phyloP scores from a whole-genome alignment of 805 yeast genomes.

The Zygotorulaspora sp. region DNA sequence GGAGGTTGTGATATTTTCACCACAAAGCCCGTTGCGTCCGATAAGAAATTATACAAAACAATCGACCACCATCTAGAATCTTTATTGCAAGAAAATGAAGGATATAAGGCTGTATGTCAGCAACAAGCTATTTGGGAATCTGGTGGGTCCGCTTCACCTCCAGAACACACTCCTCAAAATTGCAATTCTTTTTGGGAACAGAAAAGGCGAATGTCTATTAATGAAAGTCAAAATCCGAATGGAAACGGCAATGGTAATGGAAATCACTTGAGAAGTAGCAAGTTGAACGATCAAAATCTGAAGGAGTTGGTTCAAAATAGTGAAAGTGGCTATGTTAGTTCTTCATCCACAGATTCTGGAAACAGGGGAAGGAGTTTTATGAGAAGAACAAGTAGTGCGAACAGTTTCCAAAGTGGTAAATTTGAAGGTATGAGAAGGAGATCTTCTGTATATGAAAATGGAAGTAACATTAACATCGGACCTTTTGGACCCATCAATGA shows the following conservation, averaged over 20 bases:
- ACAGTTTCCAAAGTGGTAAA: slow-evolving; percentile 20
- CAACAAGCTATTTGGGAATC: slow-evolving; percentile 24
- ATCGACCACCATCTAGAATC: slow-evolving; percentile 75
- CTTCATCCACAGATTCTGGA: slow-evolving; percentile 30
- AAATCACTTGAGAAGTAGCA: slow-evolving; percentile 22
- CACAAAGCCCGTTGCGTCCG: slow-evolving; percentile 88
- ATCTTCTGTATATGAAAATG: slow-evolving; percentile 27
- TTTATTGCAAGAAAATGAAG: slow-evolving; percentile 38
- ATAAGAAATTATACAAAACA: slow-evolving; percentile 80
- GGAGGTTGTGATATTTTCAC: slow-evolving; percentile 94
- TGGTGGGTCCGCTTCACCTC: slow-evolving; percentile 12
- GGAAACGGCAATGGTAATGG: slow-evolving; percentile 6
- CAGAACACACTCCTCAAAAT: slow-evolving; percentile 17
- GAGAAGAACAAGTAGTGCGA: slow-evolving; percentile 29
- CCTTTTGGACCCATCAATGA: slow-evolving; percentile 93
- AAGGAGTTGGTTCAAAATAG: slow-evolving; percentile 31
- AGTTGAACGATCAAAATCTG: slow-evolving; percentile 35
- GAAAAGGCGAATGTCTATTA: slow-evolving; percentile 39
- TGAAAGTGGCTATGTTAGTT: slow-evolving; percentile 29
- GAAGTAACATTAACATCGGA: slow-evolving; percentile 36
- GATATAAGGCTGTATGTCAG: slow-evolving; percentile 32
- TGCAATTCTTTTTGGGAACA: slow-evolving; percentile 38
- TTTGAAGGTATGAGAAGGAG: slow-evolving; percentile 20
- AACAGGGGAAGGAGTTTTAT: slow-evolving; percentile 11
- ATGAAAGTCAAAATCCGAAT: slow-evolving; percentile 24